Conservation (phyloP, 2,329 filamentous ascomycete species). For the Diaporthe eres region DNA sequence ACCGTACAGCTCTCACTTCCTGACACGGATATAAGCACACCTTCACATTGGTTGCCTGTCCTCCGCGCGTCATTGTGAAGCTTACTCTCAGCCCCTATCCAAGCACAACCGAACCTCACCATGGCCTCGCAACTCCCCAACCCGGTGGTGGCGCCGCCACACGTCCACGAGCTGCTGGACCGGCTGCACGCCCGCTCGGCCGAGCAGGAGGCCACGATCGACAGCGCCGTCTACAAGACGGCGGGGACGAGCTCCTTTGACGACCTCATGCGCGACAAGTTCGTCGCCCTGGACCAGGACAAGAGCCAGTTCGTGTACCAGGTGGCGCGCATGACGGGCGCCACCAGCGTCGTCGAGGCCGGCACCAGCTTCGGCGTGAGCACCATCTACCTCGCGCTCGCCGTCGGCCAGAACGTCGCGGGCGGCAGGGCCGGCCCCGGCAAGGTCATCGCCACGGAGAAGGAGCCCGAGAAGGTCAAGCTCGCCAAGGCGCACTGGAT, state of each 20-base stretch:
- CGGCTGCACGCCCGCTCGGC: conserved; percentile 26
- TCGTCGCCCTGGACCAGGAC: conserved; percentile 61
- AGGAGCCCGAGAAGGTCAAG: conserved; percentile 38
- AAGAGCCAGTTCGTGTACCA: conserved; percentile 61
- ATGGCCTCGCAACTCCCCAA: conserved; percentile 3
- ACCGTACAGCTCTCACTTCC: conserved; percentile 1
- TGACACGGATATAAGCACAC: background rate
- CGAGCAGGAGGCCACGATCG: conserved; percentile 29
- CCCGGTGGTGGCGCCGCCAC: conserved; percentile 24
- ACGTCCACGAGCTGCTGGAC: conserved; percentile 32
- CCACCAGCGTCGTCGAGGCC: conserved; percentile 41
- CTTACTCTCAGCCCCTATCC: background rate
- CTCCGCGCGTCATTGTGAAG: background rate
- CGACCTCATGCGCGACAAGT: conserved; percentile 53
- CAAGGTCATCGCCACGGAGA: conserved; percentile 41
- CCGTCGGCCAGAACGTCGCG: conserved; percentile 37
- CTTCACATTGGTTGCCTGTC: background rate
- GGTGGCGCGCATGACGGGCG: conserved; percentile 48
- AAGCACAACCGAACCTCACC: background rate
- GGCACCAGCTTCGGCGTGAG: conserved; percentile 42
- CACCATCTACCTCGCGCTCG: conserved; percentile 43
- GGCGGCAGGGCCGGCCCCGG: conserved; percentile 13
- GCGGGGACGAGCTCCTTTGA: background rate
- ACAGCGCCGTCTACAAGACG: conserved; percentile 24
- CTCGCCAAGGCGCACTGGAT: conserved; percentile 50